Evolutionary conservation across 139 green algal species (phyloP), one percentile per base, ranked within the genome.

Genomic region (Ostreobium quekettii): DNA sequence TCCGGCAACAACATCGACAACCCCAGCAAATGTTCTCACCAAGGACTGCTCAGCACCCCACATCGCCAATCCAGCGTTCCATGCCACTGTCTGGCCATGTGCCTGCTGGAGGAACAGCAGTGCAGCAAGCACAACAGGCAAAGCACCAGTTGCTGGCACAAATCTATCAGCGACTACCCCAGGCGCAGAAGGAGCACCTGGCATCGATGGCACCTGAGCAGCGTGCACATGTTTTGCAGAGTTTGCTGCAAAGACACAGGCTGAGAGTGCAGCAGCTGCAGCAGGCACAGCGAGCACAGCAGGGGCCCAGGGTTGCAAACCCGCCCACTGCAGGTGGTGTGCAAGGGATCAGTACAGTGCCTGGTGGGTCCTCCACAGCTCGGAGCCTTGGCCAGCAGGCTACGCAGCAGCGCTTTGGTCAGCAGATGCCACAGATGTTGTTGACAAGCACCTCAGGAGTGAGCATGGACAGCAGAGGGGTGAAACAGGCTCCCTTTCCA

Each of bases 1-100:
- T 49, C 31, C 48, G 60, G 37, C 61, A 65, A 58, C 73, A 74
- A 26, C 64, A 63, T 31, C 32, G 57, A n/a, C 59, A 67, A 22
- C 36, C 59, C 22, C 61, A 75, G 53, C 42, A 11, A 53, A 53
- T 53, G 42, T 11, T 53, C 42, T 53, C 42, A 19, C 42, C 42
- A 53, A n/a, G n/a, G n/a, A n/a, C n/a, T 53, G 15, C 42, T 19
- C 11, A 26, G 15, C 42, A 53, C 11, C 19, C 42, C 11, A 53
- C 42, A 53, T 26, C 42, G 11, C 42, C 42, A 11, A 11, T 26
- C 15, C 19, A 26, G 42, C 42, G 42, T 26, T 11, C 42, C 42
- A 53, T 11, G 42, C 19, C 19, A 26, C 19, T 53, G n/a, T n/a
- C n/a, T n/a, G n/a, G n/a, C n/a, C n/a, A n/a, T n/a, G n/a, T n/a